Evolutionary conservation across 23 red algal genomes (phyloP).

Genomic region (Cyanidioschyzon merolae): DNA sequence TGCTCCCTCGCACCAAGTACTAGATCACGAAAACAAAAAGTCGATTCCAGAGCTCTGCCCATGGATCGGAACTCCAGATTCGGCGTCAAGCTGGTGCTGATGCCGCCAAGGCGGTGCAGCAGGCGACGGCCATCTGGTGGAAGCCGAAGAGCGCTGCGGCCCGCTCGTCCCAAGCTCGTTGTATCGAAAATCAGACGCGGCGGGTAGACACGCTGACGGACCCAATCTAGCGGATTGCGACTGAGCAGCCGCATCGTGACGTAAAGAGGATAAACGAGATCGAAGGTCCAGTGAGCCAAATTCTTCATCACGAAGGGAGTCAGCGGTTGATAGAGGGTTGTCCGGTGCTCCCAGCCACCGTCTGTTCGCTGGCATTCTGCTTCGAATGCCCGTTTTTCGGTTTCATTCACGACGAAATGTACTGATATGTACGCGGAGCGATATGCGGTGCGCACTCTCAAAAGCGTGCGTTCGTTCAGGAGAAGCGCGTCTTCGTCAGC

Average conservation of each 20-base stretch:
- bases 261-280: conserved; percentile 13
- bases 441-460: neutral
- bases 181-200: neutral
- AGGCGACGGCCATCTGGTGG: neutral
- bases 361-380: neutral
- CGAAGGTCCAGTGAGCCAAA: conserved; percentile 13
- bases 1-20: conserved; percentile 2
- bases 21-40: neutral
- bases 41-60: neutral
- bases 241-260: neutral
- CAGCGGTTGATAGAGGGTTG: conserved; percentile 7
- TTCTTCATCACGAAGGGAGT: conserved; percentile 9
- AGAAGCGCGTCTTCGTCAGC: neutral
- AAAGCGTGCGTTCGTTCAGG: neutral
- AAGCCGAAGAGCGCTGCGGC: neutral
- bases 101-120: neutral
- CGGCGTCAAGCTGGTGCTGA: neutral
- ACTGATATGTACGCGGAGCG: neutral
- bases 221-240: neutral
- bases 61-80: neutral
- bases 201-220: neutral
- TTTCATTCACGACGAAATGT: neutral
- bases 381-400: neutral
- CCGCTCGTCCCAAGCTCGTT: neutral
- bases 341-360: neutral